Evolutionary conservation across 2,329 filamentous ascomycete genomes (phyloP), one percentile per base, ranked within the genome.

Genomic region (Hypoxylon sp.): DNA sequence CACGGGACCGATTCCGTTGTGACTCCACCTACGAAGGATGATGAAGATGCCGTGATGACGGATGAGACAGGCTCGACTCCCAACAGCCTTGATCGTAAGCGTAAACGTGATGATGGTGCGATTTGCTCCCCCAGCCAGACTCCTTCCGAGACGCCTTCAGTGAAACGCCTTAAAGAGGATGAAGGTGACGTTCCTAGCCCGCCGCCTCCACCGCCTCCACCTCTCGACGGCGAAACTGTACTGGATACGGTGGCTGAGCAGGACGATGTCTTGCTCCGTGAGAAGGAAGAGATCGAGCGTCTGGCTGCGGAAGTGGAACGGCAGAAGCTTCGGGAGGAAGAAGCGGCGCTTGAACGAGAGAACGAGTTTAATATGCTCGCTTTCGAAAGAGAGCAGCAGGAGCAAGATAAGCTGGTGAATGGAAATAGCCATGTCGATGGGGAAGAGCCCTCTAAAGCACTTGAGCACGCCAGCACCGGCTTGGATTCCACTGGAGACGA

Each of bases 71-170:
- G 73, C 20, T 82, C 82, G 9, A 78, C 79, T 2, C 82, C 84
- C 3, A 79, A 78, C 38, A 84, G 83, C 56, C 76, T 81, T 24
- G 84, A 85, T 24, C 80, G 85, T 50, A 93, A 93, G 76, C 86
- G 91, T 8, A 93, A 93, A 76, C 84, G 89, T 49, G 80, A 82
- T 8, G 81, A 82, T 4, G 80, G 80, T 36, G 68, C 69, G 4
- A 70, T 68, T 33, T 80, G 79, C 14, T 83, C 83, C 26, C 78
- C 80, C 1, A 80, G 77, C 36, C 72, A 78, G 38, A 85, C 84
- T 1, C 85, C 86, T 0, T 82, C 81, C 1, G 88, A 89, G 69
- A 81, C 82, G n/a, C 85, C 85, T 20, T 84, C 82, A 36, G 76
- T 83, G 26, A 88, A 87, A 76, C 81, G 83, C 11, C 64, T 84